Evolutionary conservation across 257 asterid genomes (phyloP), one percentile per base, ranked within the genome.

Genomic region (Paraleonurus japonicus): DNA sequence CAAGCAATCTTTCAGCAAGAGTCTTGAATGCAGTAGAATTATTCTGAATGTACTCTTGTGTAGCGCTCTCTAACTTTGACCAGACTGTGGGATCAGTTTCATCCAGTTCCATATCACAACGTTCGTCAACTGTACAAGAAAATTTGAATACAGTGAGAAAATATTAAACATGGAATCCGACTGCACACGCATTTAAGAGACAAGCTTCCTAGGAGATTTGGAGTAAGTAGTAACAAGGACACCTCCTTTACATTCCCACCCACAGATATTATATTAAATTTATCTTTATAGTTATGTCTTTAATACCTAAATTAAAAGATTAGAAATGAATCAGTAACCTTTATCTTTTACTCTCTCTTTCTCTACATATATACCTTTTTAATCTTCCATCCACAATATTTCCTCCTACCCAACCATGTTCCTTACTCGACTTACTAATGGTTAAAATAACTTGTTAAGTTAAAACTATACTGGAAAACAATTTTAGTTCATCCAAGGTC

Each of bases 51-150:
- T 88, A 95, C 69, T 92, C 98, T 70, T 88, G 88, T 5, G 98
- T 86, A 51, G 97, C 96, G 35, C 82, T 84, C 82, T 95, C 99
- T 61, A 95, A 81, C 83, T 86, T 95, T 64, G 83, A 75, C 99
- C 98, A 95, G 75, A 87, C 67, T 0, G 98, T 81, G 15, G 99
- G 99, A 77, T 95, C 98, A 69, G 99, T 95, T 78, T 95, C 99
- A 81, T 95, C 99, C 62, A 95, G 85, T 87, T 92, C 99, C 99
- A 95, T 95, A 66, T 80, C 98, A 82, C 98, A 92, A 19, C 98
- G 96, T 72, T 95, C 99, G 65, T 95, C 98, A 71, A 92, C 99
- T 95, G 90, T 54, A 76, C 51, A 69, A 63, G 59, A 53, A 76
- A 47, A n/a, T 65, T 48, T 35, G 62, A 59, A 69, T 73, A 57